Percentiles rank a stretch among this genome's conserved stretches.
Conservation (phyloP, 2,329 filamentous ascomycete genomes). For the Metarhizium album region DNA sequence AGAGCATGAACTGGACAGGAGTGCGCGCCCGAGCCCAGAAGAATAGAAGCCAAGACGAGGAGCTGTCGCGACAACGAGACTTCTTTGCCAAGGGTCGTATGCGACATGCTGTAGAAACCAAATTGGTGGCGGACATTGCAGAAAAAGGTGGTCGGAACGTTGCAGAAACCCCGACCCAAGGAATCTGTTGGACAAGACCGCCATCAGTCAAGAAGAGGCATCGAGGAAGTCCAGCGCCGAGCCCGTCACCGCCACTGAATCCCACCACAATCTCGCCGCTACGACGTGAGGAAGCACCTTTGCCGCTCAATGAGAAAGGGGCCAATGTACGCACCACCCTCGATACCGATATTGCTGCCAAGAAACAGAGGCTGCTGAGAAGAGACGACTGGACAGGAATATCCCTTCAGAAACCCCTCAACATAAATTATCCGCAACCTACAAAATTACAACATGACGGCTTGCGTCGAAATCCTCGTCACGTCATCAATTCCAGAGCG, state of each 20-base stretch:
- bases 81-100: constrained; percentile 27
- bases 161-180: background rate
- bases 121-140: background rate
- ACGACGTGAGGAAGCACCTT: background rate
- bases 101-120: constrained; percentile 4
- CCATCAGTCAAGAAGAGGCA: background rate
- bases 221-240: background rate
- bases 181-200: background rate
- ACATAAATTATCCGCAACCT: constrained; percentile 12
- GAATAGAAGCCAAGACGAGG: constrained; percentile 19
- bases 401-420: constrained; percentile 19
- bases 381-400: constrained; percentile 22
- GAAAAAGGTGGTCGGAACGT: background rate
- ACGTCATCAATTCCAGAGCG: background rate
- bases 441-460: constrained; percentile 4
- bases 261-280: background rate
- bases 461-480: constrained; percentile 1
- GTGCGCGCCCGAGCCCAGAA: constrained; percentile 23
- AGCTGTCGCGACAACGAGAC: constrained; percentile 24
- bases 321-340: background rate
- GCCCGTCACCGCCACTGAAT: background rate
- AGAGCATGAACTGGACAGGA: constrained; percentile 32
- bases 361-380: constrained; percentile 16
- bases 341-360: constrained; percentile 11
- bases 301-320: background rate